These are phyloP conservation scores for Fimicolochytrium jonesii DNA, from an alignment of 192 early-diverging fungal genomes.

Conservation along the genomic window DNA sequence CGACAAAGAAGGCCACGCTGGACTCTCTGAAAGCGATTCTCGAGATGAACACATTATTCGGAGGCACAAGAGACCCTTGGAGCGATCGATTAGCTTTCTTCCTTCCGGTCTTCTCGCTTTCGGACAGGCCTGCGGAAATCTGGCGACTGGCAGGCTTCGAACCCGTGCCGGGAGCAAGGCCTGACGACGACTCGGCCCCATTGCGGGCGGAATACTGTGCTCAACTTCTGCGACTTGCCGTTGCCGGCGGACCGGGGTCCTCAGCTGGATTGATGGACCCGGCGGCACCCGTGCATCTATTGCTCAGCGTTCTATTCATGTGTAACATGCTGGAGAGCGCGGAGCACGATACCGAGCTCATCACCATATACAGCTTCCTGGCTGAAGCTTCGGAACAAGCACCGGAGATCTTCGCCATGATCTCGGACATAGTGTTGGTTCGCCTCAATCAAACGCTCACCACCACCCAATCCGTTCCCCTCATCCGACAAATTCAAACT, in stretches of 20 bases:
- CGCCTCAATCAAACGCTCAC: constrained; percentile 69
- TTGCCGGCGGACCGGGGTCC: background rate
- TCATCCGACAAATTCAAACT: constrained; percentile 67
- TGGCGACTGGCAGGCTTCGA: constrained; percentile 39
- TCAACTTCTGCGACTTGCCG: background rate
- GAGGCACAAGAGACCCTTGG: too few species aligned
- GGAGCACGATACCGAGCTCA: constrained; percentile 66
- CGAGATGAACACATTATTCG: too few species aligned
- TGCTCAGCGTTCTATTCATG: constrained; percentile 43
- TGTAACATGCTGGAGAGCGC: constrained; percentile 67
- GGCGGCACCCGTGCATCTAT: constrained; percentile 18
- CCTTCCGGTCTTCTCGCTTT: constrained; percentile 73
- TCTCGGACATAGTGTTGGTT: constrained; percentile 68
- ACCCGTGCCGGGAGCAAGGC: background rate
- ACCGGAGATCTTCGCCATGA: constrained; percentile 68
- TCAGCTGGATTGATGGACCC: background rate
- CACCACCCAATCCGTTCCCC: constrained; percentile 57
- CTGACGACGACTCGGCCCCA: background rate
- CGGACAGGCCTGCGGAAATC: constrained; percentile 42
- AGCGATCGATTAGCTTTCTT: too few species aligned
- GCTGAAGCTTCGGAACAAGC: constrained; percentile 66
- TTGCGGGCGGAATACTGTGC: background rate
- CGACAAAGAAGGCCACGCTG: constrained; percentile 69
- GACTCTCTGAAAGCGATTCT: constrained; percentile 69
- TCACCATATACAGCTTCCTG: constrained; percentile 73